phyloP scores from a whole-genome alignment of 768 basidiomycete genomes.

The Pleurotus citrinopileatus region DNA sequence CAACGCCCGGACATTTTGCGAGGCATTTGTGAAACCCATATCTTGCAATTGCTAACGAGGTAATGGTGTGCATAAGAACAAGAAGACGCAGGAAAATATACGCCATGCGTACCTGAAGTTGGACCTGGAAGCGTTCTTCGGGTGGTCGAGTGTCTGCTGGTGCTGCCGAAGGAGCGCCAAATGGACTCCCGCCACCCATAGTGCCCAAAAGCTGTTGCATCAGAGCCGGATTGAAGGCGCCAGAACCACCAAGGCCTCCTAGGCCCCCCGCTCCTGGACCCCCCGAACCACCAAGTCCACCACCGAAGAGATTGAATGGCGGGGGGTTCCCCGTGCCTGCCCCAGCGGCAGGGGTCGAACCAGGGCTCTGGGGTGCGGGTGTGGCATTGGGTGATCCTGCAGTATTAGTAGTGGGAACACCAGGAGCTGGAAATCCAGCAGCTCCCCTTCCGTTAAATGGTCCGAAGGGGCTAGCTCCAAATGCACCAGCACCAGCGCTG shows the following conservation, averaged over 20 bases:
- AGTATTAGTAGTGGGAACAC: conserved; percentile 39
- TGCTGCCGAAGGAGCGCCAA: conserved; percentile 32
- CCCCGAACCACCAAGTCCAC: conserved; percentile 21
- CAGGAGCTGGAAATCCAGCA: conserved; percentile 58
- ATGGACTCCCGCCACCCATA: conserved; percentile 25
- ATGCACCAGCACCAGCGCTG: background rate
- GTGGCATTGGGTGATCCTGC: conserved; percentile 23
- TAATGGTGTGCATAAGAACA: conserved; percentile 1
- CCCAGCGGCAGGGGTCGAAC: too few species aligned
- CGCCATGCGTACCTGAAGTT: conserved; percentile 57
- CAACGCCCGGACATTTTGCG: conserved; percentile 87
- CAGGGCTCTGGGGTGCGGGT: too few species aligned
- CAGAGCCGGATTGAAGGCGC: conserved; percentile 33
- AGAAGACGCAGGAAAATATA: background rate
- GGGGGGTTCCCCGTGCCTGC: too few species aligned
- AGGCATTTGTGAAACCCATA: conserved; percentile 91
- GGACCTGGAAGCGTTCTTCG: conserved; percentile 91
- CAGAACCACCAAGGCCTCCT: too few species aligned
- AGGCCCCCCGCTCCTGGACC: conserved; percentile 14
- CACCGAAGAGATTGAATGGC: conserved; percentile 19
- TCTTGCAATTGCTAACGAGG: conserved; percentile 76
- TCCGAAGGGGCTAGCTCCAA: conserved; percentile 12
- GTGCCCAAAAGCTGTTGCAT: conserved; percentile 43
- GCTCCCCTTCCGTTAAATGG: conserved; percentile 19
- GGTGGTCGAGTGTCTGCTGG: conserved; percentile 73